Percentiles rank a stretch among this genome's conserved stretches.
Evolutionary conservation across 2,329 filamentous ascomycete genomes (phyloP).

Genomic region (Penicillium olsonii): DNA sequence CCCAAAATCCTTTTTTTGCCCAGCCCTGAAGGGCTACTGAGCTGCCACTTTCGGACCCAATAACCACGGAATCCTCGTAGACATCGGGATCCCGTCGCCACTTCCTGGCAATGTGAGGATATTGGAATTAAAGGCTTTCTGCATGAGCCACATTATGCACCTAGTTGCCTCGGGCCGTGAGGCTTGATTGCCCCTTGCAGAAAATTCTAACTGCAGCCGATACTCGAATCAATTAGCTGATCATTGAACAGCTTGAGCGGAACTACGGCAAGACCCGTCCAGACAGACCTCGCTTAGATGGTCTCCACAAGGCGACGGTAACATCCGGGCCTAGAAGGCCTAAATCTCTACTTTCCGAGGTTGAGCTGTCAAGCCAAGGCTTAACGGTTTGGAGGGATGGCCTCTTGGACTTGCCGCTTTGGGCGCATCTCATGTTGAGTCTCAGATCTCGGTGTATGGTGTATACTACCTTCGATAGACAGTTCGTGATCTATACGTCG

Average conservation of each 20-base stretch:
- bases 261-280: not conserved
- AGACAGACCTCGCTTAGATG: not conserved
- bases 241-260: not conserved
- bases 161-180: not conserved
- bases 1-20: not conserved
- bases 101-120: too few relatives aligned
- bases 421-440: not conserved
- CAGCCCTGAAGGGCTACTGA: not conserved
- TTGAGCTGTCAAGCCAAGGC: not conserved
- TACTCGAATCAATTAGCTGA: not conserved
- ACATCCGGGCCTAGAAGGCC: not conserved
- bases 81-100: not conserved
- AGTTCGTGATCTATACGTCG: not conserved
- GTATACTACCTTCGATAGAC: not conserved
- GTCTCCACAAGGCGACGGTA: not conserved
- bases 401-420: not conserved
- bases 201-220: not conserved
- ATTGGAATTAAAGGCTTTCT: not conserved
- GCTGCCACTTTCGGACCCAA: not conserved
- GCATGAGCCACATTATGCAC: not conserved
- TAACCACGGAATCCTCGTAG: not conserved
- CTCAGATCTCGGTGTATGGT: not conserved
- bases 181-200: not conserved
- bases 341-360: not conserved
- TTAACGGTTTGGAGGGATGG: not conserved